Conservation (phyloP, 179 eudicot genomes). For the Spinacia oleracea region DNA sequence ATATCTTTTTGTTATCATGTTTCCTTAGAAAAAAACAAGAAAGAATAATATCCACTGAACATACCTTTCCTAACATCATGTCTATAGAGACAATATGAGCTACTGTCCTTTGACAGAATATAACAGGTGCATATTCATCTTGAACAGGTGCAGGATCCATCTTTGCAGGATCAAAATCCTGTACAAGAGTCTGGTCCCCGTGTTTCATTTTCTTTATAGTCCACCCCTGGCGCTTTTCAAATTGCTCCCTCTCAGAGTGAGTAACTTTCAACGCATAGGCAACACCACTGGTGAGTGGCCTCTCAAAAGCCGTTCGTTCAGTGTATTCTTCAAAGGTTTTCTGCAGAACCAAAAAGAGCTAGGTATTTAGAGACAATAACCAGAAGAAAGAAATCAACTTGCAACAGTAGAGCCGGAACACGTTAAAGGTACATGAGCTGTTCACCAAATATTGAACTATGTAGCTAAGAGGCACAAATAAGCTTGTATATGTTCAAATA, state of each 20-base stretch:
- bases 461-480: background rate
- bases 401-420: background rate
- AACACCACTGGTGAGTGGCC: slow-evolving; percentile 96
- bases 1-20: background rate
- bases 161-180: slow-evolving; percentile 67
- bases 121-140: slow-evolving; percentile 97
- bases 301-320: slow-evolving; percentile 81
- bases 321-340: slow-evolving; percentile 87
- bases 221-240: slow-evolving; percentile 87
- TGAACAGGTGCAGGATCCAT: slow-evolving; percentile 74
- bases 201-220: slow-evolving; percentile 81
- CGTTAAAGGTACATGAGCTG: background rate
- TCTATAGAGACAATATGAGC: slow-evolving; percentile 88
- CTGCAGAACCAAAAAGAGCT: slow-evolving; percentile 36
- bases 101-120: slow-evolving; percentile 83
- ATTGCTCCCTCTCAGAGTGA: slow-evolving; percentile 70
- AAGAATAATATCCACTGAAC: background rate
- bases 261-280: slow-evolving; percentile 85
- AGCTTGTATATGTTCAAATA: background rate
- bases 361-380: background rate
- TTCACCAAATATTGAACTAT: background rate
- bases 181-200: slow-evolving; percentile 79
- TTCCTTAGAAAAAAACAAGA: too few relatives aligned
- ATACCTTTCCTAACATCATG: slow-evolving; percentile 97
- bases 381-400: background rate